Percentiles rank a stretch among this genome's conserved stretches.
These are phyloP conservation scores for Cladorrhinum sp. DNA, from an alignment of 2,329 filamentous ascomycete species.

Conservation along the genomic window DNA sequence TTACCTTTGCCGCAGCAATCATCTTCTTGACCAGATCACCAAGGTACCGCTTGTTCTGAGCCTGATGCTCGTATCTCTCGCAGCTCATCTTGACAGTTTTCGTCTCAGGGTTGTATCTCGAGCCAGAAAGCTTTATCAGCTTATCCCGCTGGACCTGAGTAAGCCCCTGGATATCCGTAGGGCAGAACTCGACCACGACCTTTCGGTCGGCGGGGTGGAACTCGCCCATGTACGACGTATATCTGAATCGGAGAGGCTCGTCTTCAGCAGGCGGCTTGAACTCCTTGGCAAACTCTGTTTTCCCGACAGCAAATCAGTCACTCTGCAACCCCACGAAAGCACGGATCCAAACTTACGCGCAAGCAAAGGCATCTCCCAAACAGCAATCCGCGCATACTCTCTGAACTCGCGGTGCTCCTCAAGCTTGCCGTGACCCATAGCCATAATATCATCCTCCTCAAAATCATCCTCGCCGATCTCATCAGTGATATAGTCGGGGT, in stretches of 20 bases:
- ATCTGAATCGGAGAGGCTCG: slow-evolving; percentile 84
- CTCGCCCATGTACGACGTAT: slow-evolving; percentile 95
- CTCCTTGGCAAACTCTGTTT: slow-evolving; percentile 73
- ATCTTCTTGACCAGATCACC: slow-evolving; percentile 73
- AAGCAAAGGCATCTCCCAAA: slow-evolving; percentile 94
- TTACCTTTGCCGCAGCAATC: slow-evolving; percentile 68
- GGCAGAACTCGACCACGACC: slow-evolving; percentile 87
- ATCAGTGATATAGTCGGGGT: slow-evolving; percentile 46
- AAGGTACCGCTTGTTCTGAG: slow-evolving; percentile 96
- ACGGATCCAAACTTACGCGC: slow-evolving; percentile 61
- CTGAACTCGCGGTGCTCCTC: slow-evolving; percentile 85
- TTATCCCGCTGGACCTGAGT: slow-evolving; percentile 68
- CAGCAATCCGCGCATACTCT: slow-evolving; percentile 80
- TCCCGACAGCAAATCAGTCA: too few species aligned
- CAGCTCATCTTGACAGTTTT: slow-evolving; percentile 84
- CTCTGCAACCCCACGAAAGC: not conserved
- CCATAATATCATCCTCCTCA: slow-evolving; percentile 79
- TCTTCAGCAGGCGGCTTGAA: slow-evolving; percentile 67
- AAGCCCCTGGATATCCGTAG: slow-evolving; percentile 64
- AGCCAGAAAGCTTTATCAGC: slow-evolving; percentile 80
- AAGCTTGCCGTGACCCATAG: slow-evolving; percentile 79
- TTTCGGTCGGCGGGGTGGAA: slow-evolving; percentile 87
- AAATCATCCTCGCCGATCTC: slow-evolving; percentile 60
- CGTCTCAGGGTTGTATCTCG: slow-evolving; percentile 81
- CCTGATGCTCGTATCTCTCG: slow-evolving; percentile 82